Base-by-base conservation (phyloP, 352 stramenopile genomes). In the Pythium scleroteichum region DNA sequence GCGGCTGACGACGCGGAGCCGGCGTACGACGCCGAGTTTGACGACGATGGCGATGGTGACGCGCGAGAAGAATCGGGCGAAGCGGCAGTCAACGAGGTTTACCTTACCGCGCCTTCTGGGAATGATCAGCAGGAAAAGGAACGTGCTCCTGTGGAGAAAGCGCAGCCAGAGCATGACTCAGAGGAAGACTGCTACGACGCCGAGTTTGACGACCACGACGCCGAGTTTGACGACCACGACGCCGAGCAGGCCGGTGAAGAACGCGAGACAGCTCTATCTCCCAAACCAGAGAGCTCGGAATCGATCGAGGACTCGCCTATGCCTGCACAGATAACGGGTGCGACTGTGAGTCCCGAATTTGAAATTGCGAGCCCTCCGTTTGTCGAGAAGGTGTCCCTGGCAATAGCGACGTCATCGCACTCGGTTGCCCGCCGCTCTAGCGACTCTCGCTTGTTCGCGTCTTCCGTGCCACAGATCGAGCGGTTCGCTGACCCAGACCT, bases 11-110 rank as follows among this genome's bases (percentile, higher is more conserved):
- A 69, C 10, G 60, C 59, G 24, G 48, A 46, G 41, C 49, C n/a
- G 13, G 60, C 77, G 12, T 71, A 66, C 54, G 64, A 67, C 24
- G 59, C 59, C 39, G 64, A 68, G 23, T 71, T 71, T 20, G 64
- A 68, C 12, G 55, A 56, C 17, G 57, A 56, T 16, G 64, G 59
- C 10, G 46, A 42, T 19, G 53, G 10, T 10, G 29, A 35, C 5
- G 29, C 5, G 5, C 29, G 5, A 35, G 5, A 35, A n/a, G n/a
- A n/a, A n/a, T n/a, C n/a, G n/a, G n/a, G n/a, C n/a, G n/a, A n/a
- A n/a, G n/a, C n/a, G n/a, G n/a, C n/a, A n/a, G n/a, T n/a, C n/a
- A n/a, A 33, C 19, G 35, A 20, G 6, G 27, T 19, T 26, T 12
- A 19, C 8, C 33, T 39, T n/a, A 32, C 20, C 35, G 55, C 42